phyloP scores from a whole-genome alignment of 2,329 filamentous ascomycete genomes.

The Ophiostoma sp. region DNA sequence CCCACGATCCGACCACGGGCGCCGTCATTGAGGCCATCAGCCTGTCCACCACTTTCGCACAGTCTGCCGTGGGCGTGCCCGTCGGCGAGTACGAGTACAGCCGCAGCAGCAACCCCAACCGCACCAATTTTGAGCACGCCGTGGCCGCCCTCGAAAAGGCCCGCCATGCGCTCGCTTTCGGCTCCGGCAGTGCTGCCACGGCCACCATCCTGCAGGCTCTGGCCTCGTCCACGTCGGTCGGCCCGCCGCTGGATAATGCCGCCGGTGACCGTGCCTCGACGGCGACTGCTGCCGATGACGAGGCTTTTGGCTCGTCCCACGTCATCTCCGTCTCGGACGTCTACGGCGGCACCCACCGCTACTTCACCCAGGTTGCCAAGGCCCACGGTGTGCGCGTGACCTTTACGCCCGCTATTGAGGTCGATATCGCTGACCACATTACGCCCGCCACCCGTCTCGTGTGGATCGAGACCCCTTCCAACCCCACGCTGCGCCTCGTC shows the following conservation, averaged over 20 bases:
- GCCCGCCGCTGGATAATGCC: slow-evolving; percentile 16
- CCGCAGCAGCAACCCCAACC: slow-evolving; percentile 90
- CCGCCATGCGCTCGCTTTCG: slow-evolving; percentile 89
- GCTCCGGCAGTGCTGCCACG: slow-evolving; percentile 90
- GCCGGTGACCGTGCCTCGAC: neutral
- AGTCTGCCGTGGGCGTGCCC: slow-evolving; percentile 82
- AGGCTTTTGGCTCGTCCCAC: slow-evolving; percentile 57
- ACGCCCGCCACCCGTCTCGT: slow-evolving; percentile 86
- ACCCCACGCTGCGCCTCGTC: slow-evolving; percentile 89
- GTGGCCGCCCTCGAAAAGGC: slow-evolving; percentile 92
- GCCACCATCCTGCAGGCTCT: slow-evolving; percentile 91
- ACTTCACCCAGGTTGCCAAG: slow-evolving; percentile 96
- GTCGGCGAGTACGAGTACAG: slow-evolving; percentile 92
- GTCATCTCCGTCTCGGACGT: slow-evolving; percentile 96
- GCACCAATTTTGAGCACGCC: slow-evolving; percentile 88
- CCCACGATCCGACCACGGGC: slow-evolving; percentile 86
- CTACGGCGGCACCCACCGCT: slow-evolving; percentile 95
- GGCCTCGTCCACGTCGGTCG: slow-evolving; percentile 51
- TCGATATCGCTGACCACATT: slow-evolving; percentile 82
- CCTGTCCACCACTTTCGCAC: slow-evolving; percentile 94
- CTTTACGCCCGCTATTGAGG: slow-evolving; percentile 89
- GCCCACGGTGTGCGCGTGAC: slow-evolving; percentile 93
- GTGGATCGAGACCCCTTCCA: slow-evolving; percentile 96
- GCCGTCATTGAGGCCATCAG: slow-evolving; percentile 97
- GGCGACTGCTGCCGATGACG: slow-evolving; percentile 44